phyloP scores from a whole-genome alignment of 768 basidiomycete species.

The Calocybe cyanea region DNA sequence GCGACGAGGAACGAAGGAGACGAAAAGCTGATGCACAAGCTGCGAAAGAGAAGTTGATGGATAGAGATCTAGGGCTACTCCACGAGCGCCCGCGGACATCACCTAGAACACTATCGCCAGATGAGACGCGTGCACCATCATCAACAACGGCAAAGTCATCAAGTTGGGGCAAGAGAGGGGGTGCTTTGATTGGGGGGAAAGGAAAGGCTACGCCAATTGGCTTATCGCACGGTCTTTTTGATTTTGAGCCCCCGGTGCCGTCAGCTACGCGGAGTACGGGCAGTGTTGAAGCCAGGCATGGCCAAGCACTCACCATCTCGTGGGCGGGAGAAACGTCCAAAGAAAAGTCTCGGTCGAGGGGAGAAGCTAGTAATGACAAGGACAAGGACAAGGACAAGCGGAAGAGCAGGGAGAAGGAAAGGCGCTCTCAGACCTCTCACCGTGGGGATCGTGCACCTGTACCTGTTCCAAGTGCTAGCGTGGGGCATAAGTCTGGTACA shows the following conservation, averaged over 20 bases:
- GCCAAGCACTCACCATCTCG: slow-evolving; percentile 13
- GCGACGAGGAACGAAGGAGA: slow-evolving; percentile 18
- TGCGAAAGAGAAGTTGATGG: slow-evolving; percentile 16
- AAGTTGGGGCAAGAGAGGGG: slow-evolving; percentile 55
- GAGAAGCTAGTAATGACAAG: slow-evolving; percentile 20
- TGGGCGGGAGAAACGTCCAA: slow-evolving; percentile 19
- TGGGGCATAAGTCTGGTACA: slow-evolving; percentile 39
- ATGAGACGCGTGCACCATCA: slow-evolving; percentile 24
- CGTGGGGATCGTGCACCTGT: slow-evolving; percentile 30
- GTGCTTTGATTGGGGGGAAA: slow-evolving; percentile 32
- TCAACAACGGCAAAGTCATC: slow-evolving; percentile 46
- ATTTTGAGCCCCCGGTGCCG: slow-evolving; percentile 66
- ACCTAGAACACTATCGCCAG: slow-evolving; percentile 5
- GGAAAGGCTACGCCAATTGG: slow-evolving; percentile 31
- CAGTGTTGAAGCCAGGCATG: slow-evolving; percentile 23
- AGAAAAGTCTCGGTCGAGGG: slow-evolving; percentile 9
- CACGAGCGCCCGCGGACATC: slow-evolving; percentile 22
- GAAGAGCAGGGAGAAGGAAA: slow-evolving; percentile 25
- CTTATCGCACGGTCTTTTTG: slow-evolving; percentile 55
- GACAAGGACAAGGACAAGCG: slow-evolving; percentile 27
- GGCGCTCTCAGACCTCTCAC: slow-evolving; percentile 16
- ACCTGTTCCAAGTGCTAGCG: slow-evolving; percentile 24
- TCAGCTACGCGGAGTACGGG: slow-evolving; percentile 38
- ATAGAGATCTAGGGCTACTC: slow-evolving; percentile 25
- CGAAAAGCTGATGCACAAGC: slow-evolving; percentile 10